Conservation (phyloP, 768 basidiomycete genomes). For the Auricularia cornea region DNA sequence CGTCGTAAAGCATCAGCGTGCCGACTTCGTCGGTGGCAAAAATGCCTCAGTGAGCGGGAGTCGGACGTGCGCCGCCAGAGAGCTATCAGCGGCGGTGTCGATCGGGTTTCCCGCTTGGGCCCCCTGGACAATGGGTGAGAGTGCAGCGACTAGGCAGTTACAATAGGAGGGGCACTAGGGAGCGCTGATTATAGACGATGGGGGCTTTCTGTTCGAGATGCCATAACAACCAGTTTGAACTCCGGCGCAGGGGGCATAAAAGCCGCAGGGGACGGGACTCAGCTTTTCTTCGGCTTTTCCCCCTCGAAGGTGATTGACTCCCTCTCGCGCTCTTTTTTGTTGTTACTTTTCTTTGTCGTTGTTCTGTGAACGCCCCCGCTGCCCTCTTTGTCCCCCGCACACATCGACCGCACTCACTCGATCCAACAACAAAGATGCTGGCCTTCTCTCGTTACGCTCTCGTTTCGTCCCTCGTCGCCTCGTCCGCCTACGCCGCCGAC, state of each 20-base stretch:
- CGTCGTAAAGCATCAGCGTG: neutral
- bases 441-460: neutral
- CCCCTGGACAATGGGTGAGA: neutral
- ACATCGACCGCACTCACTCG: neutral
- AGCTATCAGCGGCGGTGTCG: too few species aligned
- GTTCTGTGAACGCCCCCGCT: neutral
- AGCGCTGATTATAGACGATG: neutral
- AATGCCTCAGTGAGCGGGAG: neutral
- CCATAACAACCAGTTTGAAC: neutral
- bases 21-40: neutral
- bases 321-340: neutral
- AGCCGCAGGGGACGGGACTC: neutral
- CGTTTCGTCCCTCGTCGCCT: neutral
- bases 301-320: constrained; percentile 2
- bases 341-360: neutral
- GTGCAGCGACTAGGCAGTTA: neutral
- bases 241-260: neutral
- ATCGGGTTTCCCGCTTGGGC: too few species aligned
- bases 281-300: neutral
- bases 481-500: neutral
- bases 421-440: neutral
- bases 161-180: neutral
- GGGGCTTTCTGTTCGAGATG: neutral
- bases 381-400: neutral
- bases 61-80: too few species aligned